phyloP scores from a whole-genome alignment of 805 yeast species.

The Myxozyma lipomycoides region DNA sequence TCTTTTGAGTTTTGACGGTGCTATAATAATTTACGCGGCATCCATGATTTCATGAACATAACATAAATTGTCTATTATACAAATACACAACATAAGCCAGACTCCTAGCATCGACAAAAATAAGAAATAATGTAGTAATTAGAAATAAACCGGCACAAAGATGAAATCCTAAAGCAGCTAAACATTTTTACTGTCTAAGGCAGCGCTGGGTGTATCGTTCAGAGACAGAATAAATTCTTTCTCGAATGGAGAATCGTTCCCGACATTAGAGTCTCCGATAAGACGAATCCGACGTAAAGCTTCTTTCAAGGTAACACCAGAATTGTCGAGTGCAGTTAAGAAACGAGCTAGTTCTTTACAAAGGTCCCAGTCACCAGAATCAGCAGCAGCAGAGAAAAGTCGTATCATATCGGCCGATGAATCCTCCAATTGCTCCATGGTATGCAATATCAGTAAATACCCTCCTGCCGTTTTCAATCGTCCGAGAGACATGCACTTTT shows the following conservation, averaged over 20 bases:
- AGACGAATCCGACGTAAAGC: constrained; percentile 12
- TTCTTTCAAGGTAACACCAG: constrained; percentile 30
- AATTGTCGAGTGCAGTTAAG: constrained; percentile 38
- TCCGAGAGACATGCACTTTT: constrained; percentile 35
- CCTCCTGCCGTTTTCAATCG: constrained; percentile 43
- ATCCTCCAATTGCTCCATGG: constrained; percentile 32
- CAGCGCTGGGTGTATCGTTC: no score
- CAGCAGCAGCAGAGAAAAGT: constrained; percentile 38
- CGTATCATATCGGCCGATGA: constrained; percentile 32
- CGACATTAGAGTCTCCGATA: neutral
- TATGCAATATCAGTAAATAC: constrained; percentile 41
- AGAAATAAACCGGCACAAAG: no score
- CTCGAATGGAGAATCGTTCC: constrained; percentile 1
- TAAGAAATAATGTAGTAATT: no score
- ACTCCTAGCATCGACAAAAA: no score
- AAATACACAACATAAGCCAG: no score
- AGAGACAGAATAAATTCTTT: constrained; percentile 1
- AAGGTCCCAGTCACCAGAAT: constrained; percentile 36
- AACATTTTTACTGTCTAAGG: no score
- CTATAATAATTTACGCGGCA: no score
- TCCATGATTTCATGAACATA: no score
- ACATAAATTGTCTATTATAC: no score
- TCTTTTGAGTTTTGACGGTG: no score
- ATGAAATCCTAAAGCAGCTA: no score
- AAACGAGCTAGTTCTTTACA: constrained; percentile 42